Evolutionary conservation across 257 asterid species (phyloP), one percentile per base, ranked within the genome.

Genomic region (Lantana camara): DNA sequence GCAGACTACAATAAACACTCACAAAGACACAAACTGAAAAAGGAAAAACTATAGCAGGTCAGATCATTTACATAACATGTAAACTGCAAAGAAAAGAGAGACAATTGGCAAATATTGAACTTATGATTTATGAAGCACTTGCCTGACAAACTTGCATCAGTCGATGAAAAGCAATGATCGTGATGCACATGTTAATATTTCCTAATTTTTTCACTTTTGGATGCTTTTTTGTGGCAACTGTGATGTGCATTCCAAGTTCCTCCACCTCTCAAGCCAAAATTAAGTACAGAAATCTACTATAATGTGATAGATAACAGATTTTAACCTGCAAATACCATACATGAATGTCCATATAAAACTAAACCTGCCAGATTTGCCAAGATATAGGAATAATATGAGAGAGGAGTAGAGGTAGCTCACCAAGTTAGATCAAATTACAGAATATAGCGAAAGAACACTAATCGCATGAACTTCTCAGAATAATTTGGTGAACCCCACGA

Each of bases 111-210:
- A n/a, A n/a, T n/a, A n/a, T n/a, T 22, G 37, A 51, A 23, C 35
- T 9, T 51, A 13, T 42, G 32, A 27, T n/a, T n/a, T n/a, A n/a
- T 2, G 54, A 60, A 60, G 41, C 7, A 37, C 57, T 70, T 52
- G 81, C 87, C 87, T 83, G 90, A 38, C 85, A 66, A 83, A 83
- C 83, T 80, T 77, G 73, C 81, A 78, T 78, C 80, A 78, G 80
- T 62, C 78, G 82, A 60, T 76, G 64, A 65, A 73, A 78, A 55
- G 83, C 87, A 73, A 75, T 77, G 69, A 64, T 68, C 56, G 81
- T 81, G 70, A 69, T 67, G 70, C 67, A 64, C 87, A 83, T 83
- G 40, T 68, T 83, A 83, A 42, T 52, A 57, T 73, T 71, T 61
- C 75, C 75, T 24, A 74, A 57, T 66, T 69, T 57, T 27, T 61